Percentiles rank a stretch among this genome's conserved stretches.
Conservation (phyloP, 352 stramenopile species). For the Sclerospora graminicola region DNA sequence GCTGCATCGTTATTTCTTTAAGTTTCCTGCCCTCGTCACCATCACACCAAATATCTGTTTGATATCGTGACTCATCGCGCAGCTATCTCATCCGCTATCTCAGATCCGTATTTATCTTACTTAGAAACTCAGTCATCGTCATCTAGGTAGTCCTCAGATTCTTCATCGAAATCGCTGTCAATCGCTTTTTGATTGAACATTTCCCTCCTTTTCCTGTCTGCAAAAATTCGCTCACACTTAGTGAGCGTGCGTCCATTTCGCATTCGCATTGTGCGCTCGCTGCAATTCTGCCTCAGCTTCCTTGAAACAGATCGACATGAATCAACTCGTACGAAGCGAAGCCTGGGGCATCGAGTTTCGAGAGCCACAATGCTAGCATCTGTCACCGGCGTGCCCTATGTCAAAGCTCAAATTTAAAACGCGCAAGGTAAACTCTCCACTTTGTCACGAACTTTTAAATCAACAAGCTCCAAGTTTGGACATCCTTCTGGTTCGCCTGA, state of each 20-base stretch:
- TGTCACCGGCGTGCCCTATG: constrained; percentile 41
- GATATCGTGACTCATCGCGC: too few species aligned
- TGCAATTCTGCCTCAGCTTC: constrained; percentile 32
- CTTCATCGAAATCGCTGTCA: constrained; percentile 9
- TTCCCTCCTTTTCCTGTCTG: constrained; percentile 26
- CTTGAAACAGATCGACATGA: constrained; percentile 59
- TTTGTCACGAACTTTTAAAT: too few species aligned
- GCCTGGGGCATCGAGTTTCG: constrained; percentile 22
- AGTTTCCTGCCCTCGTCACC: not conserved
- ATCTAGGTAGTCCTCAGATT: constrained; percentile 18
- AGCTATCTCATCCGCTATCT: too few species aligned
- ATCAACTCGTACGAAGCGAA: constrained; percentile 55
- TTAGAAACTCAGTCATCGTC: constrained; percentile 16
- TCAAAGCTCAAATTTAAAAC: too few species aligned
- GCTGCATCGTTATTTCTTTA: constrained; percentile 7
- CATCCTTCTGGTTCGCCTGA: too few species aligned
- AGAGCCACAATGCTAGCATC: constrained; percentile 32
- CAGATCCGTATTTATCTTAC: constrained; percentile 3
- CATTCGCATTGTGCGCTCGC: constrained; percentile 12
- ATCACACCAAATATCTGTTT: not conserved
- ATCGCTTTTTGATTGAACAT: constrained; percentile 25
- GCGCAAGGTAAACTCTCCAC: too few species aligned
- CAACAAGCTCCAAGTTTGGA: too few species aligned
- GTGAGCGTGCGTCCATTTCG: constrained; percentile 11
- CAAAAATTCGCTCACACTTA: constrained; percentile 28